Percentiles rank a stretch among this genome's conserved stretches.
phyloP scores from a whole-genome alignment of 176 grass and related monocot genomes.

The Oryza meridionalis region DNA sequence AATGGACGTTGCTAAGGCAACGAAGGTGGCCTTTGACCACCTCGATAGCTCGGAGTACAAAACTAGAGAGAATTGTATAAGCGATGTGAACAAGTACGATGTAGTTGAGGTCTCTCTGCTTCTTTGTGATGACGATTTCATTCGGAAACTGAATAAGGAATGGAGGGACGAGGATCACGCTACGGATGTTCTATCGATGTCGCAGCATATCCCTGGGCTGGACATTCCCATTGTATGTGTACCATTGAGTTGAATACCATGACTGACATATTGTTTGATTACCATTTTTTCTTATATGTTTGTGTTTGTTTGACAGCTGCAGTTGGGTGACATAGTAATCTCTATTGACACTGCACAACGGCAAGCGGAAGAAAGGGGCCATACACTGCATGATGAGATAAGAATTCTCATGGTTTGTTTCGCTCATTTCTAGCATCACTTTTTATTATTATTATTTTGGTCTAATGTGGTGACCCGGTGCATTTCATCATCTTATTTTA shows the following conservation, averaged over 20 bases:
- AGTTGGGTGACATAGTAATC: constrained; percentile 86
- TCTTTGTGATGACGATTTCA: constrained; percentile 81
- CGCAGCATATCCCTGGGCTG: constrained; percentile 80
- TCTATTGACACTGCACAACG: constrained; percentile 73
- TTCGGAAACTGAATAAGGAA: constrained; percentile 80
- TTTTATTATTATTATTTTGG: neutral
- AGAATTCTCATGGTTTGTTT: constrained; percentile 77
- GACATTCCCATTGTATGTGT: constrained; percentile 64
- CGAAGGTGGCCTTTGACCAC: constrained; percentile 66
- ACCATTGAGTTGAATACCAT: constrained; percentile 6
- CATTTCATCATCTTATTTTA: constrained; percentile 6
- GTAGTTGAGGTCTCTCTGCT: constrained; percentile 70
- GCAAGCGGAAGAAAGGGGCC: constrained; percentile 84
- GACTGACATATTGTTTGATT: neutral
- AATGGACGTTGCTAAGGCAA: constrained; percentile 67
- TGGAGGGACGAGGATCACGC: constrained; percentile 72
- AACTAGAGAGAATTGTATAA: constrained; percentile 71
- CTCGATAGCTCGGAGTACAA: constrained; percentile 58
- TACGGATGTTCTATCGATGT: constrained; percentile 93
- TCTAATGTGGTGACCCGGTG: neutral
- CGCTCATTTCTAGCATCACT: neutral
- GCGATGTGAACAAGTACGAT: constrained; percentile 60
- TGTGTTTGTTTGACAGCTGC: constrained; percentile 61
- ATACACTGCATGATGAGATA: constrained; percentile 84
- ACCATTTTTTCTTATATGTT: neutral